Evolutionary conservation across 805 yeast genomes (phyloP).

Genomic region (Starmerella lactis-condensi): DNA sequence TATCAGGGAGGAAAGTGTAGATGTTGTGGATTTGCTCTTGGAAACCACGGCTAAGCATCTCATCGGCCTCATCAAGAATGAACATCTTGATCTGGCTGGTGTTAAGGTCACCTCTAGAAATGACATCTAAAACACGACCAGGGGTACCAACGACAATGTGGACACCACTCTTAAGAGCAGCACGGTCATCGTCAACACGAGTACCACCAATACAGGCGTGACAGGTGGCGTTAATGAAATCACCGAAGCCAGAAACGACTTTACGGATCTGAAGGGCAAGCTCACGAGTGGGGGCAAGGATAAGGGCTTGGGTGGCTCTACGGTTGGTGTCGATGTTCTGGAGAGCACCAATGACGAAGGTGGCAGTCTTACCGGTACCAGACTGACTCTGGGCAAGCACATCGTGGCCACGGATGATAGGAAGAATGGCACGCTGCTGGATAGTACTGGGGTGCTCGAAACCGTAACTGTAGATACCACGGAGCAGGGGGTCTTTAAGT

Average conservation of each 20-base stretch:
- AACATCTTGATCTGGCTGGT: constrained; percentile 80
- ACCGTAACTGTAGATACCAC: constrained; percentile 58
- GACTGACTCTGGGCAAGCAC: constrained; percentile 83
- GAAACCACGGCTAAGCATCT: constrained; percentile 82
- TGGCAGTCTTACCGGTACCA: constrained; percentile 84
- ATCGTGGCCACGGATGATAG: constrained; percentile 85
- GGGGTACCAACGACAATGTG: constrained; percentile 97
- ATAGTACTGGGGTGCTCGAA: constrained; percentile 94
- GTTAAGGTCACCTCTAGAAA: constrained; percentile 67
- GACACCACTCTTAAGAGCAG: constrained; percentile 66
- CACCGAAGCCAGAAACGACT: constrained; percentile 77
- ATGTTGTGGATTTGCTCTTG: constrained; percentile 91
- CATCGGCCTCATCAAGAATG: constrained; percentile 96
- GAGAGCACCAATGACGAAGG: constrained; percentile 51
- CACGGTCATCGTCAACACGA: constrained; percentile 68
- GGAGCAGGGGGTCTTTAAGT: constrained; percentile 51
- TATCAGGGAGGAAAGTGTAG: constrained; percentile 68
- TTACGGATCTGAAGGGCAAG: constrained; percentile 89
- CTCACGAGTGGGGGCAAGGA: constrained; percentile 94
- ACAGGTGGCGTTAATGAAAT: constrained; percentile 73
- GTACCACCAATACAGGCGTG: constrained; percentile 99
- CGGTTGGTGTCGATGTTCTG: constrained; percentile 47
- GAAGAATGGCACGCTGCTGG: constrained; percentile 92
- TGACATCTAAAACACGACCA: constrained; percentile 93
- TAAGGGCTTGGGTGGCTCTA: constrained; percentile 75